Evolutionary conservation across 495 filamentous ascomycete genomes (phyloP).

Genomic region (Pyronema omphalodes): DNA sequence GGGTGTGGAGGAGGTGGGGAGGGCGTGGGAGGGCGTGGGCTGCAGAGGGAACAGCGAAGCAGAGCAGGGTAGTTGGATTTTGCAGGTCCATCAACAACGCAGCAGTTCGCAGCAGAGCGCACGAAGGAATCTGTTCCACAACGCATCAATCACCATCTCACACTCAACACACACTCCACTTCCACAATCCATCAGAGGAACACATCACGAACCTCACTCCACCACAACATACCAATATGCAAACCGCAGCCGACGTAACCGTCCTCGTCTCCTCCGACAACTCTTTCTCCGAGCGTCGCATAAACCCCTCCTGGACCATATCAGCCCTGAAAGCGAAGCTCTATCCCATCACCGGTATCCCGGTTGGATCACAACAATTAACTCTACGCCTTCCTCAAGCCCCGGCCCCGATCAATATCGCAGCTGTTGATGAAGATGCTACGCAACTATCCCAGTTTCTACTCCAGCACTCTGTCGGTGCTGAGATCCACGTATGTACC

Average conservation of each 20-base stretch:
- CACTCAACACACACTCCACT: too few species aligned
- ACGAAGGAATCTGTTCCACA: too few species aligned
- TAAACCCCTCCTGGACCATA: slow-evolving; percentile 86
- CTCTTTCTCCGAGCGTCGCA: slow-evolving; percentile 60
- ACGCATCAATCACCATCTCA: too few species aligned
- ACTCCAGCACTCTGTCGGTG: slow-evolving; percentile 40
- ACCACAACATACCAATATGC: slow-evolving; percentile 17
- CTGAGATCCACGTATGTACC: slow-evolving; percentile 54
- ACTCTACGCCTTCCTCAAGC: slow-evolving; percentile 39
- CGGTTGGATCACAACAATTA: slow-evolving; percentile 59
- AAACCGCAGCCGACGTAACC: slow-evolving; percentile 60
- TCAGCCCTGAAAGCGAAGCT: slow-evolving; percentile 70
- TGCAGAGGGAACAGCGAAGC: too few species aligned
- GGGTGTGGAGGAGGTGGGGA: too few species aligned
- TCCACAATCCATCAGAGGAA: too few species aligned
- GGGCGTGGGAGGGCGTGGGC: too few species aligned
- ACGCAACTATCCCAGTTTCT: slow-evolving; percentile 42
- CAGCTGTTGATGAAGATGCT: slow-evolving; percentile 48
- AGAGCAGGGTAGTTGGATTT: too few species aligned
- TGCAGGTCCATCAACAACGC: too few species aligned
- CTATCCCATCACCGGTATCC: slow-evolving; percentile 84
- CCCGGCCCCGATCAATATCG: slow-evolving; percentile 36
- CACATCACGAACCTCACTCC: background rate
- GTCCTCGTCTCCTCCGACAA: slow-evolving; percentile 66
- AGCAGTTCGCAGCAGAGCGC: too few species aligned